Conservation (phyloP, 2,329 filamentous ascomycete species). For the Dothistroma septosporum region DNA sequence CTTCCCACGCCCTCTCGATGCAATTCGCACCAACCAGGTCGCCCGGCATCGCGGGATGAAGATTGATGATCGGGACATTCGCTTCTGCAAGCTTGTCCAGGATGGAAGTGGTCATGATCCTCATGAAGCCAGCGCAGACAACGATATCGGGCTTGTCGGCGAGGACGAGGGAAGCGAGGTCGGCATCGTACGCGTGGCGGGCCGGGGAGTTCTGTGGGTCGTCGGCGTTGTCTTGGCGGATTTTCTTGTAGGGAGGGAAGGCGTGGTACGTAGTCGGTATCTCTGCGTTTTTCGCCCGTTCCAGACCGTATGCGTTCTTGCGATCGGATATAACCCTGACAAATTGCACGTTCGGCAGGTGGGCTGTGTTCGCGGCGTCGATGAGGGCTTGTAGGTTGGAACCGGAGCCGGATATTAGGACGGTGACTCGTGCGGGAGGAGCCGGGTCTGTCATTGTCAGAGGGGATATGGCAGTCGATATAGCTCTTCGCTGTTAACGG, state of each 20-base stretch:
- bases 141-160: constrained; percentile 65
- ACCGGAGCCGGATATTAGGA: constrained; percentile 64
- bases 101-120: constrained; percentile 68
- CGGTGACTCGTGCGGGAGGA: constrained; percentile 28
- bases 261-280: constrained; percentile 81
- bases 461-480: neutral
- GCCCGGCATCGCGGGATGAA: constrained; percentile 72
- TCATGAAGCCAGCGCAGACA: constrained; percentile 84
- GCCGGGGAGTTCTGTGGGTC: constrained; percentile 42
- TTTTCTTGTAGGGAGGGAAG: constrained; percentile 70
- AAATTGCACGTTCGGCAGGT: constrained; percentile 52
- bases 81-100: constrained; percentile 61
- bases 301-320: constrained; percentile 61
- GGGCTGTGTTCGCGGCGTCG: constrained; percentile 50
- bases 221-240: constrained; percentile 53
- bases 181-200: constrained; percentile 68
- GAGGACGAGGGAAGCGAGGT: constrained; percentile 66
- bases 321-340: constrained; percentile 63
- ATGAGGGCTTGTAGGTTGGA: constrained; percentile 77
- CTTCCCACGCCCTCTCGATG: constrained; percentile 72
- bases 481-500: neutral
- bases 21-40: constrained; percentile 68
- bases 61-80: constrained; percentile 69
- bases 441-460: neutral
- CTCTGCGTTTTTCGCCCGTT: constrained; percentile 54